Percentiles rank a stretch among this genome's conserved stretches.
Conservation (phyloP, 768 basidiomycete genomes). For the Melanogaster broomeanus region DNA sequence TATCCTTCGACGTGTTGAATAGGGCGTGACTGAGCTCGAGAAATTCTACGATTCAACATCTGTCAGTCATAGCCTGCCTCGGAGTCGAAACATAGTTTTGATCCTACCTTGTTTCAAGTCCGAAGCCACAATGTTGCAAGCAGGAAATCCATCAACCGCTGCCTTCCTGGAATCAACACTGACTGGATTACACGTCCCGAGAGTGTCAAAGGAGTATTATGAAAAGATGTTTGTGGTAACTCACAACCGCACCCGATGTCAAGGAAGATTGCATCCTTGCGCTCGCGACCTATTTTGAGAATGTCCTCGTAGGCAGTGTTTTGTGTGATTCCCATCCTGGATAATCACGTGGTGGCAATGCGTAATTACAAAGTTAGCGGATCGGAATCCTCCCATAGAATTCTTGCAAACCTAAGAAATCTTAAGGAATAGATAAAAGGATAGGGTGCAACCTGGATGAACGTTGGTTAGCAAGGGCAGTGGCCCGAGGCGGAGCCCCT, state of each 20-base stretch:
- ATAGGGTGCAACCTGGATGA: conserved; percentile 10
- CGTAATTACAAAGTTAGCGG: too few relatives aligned
- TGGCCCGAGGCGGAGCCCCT: background rate
- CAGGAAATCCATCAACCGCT: conserved; percentile 40
- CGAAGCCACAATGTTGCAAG: conserved; percentile 31
- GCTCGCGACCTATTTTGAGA: conserved; percentile 32
- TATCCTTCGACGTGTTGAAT: conserved; percentile 51
- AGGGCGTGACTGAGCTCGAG: conserved; percentile 61
- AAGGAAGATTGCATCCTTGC: conserved; percentile 36
- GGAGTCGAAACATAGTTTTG: too few relatives aligned
- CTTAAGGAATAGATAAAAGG: conserved; percentile 27
- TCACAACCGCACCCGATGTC: conserved; percentile 43
- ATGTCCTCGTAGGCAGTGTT: conserved; percentile 15
- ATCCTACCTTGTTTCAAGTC: conserved; percentile 36
- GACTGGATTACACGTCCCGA: conserved; percentile 17
- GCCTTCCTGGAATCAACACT: conserved; percentile 39
- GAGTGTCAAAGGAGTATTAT: background rate
- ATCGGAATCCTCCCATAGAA: background rate
- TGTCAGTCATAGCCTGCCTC: too few relatives aligned
- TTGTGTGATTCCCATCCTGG: background rate
- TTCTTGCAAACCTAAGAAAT: conserved; percentile 17
- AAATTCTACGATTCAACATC: conserved; percentile 38
- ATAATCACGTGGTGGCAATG: too few relatives aligned
- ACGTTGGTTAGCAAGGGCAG: background rate
- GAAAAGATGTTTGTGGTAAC: too few relatives aligned